Conservation (phyloP, 73 alveolate species). For the Uronychia binucleata region DNA sequence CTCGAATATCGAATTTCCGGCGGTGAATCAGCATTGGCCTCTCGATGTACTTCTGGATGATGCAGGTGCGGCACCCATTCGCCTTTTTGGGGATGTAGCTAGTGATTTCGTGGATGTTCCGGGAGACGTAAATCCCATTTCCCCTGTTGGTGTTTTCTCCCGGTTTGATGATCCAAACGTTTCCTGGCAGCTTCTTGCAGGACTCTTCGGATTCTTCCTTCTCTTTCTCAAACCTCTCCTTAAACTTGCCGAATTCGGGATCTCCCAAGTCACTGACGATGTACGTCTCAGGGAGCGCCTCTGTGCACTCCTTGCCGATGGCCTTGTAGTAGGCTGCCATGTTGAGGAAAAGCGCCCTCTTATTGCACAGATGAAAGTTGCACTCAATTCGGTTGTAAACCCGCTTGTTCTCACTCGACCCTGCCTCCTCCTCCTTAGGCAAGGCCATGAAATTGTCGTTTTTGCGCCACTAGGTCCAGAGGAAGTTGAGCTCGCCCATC, state of each 20-base stretch:
- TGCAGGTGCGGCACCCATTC: conserved; percentile 21
- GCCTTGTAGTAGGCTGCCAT: not conserved
- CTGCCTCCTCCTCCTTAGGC: not conserved
- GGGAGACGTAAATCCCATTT: not conserved
- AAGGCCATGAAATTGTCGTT: not conserved
- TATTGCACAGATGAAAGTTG: not conserved
- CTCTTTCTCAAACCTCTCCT: not conserved
- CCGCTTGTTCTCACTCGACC: not conserved
- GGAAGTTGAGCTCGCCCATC: no score
- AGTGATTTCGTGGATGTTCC: not conserved
- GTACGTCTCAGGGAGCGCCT: not conserved
- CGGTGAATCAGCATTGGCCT: conserved; percentile 77
- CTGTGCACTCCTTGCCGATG: not conserved
- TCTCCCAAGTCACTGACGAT: not conserved
- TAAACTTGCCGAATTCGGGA: not conserved
- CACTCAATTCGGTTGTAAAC: not conserved
- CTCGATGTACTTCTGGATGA: conserved; percentile 77
- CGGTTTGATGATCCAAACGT: not conserved
- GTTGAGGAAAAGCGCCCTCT: not conserved
- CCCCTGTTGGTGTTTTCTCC: not conserved
- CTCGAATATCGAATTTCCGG: conserved; percentile 83
- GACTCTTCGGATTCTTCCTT: not conserved
- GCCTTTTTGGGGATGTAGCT: not conserved
- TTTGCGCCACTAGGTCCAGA: not conserved
- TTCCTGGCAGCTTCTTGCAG: not conserved